Evolutionary conservation across 306 rosid genomes (phyloP).

Genomic region (Macrotyloma uniflorum): DNA sequence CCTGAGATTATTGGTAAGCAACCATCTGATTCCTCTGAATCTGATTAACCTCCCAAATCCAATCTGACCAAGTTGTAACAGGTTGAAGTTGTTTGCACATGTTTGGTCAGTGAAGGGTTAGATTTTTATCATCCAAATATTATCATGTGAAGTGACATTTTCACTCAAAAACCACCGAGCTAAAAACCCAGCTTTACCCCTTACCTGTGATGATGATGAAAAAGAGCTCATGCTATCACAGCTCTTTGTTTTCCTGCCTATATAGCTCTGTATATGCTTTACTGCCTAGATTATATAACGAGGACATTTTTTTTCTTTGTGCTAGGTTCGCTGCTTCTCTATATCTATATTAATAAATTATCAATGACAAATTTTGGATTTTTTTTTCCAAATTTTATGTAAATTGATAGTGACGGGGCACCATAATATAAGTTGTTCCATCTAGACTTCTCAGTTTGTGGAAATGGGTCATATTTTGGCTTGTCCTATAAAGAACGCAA

Average conservation of each 20-base stretch:
- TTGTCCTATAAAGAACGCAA: background rate
- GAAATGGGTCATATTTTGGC: background rate
- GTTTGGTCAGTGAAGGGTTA: constrained; percentile 24
- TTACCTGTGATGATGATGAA: constrained; percentile 53
- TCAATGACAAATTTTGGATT: constrained; percentile 1
- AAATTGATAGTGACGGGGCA: background rate
- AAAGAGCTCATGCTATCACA: constrained; percentile 40
- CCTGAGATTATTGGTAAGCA: constrained; percentile 56
- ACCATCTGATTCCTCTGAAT: constrained; percentile 53
- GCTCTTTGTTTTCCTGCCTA: constrained; percentile 21
- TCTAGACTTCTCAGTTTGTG: too few relatives aligned
- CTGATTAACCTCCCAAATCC: constrained; percentile 33
- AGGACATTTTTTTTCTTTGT: background rate
- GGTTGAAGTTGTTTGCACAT: background rate
- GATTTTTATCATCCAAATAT: constrained; percentile 7
- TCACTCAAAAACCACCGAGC: background rate
- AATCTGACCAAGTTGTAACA: background rate
- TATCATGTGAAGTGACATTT: constrained; percentile 11
- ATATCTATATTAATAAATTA: constrained; percentile 31
- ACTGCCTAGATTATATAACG: constrained; percentile 9
- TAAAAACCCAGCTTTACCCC: background rate
- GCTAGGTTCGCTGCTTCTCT: constrained; percentile 14
- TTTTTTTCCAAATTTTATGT: background rate
- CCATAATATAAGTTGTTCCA: background rate
- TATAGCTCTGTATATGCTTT: constrained; percentile 34